Percentiles rank a stretch among this genome's conserved stretches.
phyloP scores from a whole-genome alignment of 164 flowering plant species.

The Nymphaea colorata region DNA sequence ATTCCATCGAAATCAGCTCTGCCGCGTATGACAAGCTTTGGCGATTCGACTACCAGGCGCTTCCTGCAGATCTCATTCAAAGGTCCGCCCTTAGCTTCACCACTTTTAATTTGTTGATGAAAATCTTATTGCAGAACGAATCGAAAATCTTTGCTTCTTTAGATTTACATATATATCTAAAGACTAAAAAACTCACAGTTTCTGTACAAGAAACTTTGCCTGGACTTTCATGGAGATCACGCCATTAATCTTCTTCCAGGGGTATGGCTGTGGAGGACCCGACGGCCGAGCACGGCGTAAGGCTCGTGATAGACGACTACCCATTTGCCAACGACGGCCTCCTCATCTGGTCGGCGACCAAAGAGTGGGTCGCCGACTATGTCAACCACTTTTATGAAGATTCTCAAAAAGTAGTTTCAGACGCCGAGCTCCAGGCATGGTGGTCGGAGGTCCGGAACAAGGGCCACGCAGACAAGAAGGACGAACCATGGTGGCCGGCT shows the following conservation, averaged over 20 bases:
- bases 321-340: constrained; percentile 23
- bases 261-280: constrained; percentile 30
- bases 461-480: constrained; percentile 44
- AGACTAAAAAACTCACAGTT: background rate
- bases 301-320: constrained; percentile 20
- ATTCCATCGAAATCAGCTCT: constrained; percentile 20
- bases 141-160: background rate
- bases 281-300: constrained; percentile 17
- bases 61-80: constrained; percentile 25
- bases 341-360: constrained; percentile 14
- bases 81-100: constrained; percentile 10
- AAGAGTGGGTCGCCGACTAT: constrained; percentile 18
- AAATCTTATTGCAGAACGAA: background rate
- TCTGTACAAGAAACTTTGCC: background rate
- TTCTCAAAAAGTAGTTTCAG: constrained; percentile 19
- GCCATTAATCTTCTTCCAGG: constrained; percentile 5
- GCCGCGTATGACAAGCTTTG: constrained; percentile 15
- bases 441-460: constrained; percentile 54
- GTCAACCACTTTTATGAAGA: constrained; percentile 16
- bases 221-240: background rate
- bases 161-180: background rate
- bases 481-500: constrained; percentile 32
- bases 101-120: background rate
- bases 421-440: constrained; percentile 70
- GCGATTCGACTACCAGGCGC: constrained; percentile 23